A percentile compares a stretch with the other conserved stretches of the same genome.
These are phyloP conservation scores for Colletotrichum spaethianum DNA, from an alignment of 2,329 filamentous ascomycete genomes.

Conservation along the genomic window DNA sequence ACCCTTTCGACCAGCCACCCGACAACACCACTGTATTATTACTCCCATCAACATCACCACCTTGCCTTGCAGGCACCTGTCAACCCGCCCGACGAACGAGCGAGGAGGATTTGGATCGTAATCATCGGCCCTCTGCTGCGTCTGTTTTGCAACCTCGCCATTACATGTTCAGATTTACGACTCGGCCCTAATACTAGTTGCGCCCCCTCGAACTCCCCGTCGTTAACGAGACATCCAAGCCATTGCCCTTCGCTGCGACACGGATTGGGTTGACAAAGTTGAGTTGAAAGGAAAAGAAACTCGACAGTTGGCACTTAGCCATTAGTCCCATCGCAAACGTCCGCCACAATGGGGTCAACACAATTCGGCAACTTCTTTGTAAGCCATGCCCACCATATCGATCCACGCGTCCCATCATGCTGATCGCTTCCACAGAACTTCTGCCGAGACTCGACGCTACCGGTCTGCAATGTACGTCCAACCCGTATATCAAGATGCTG, in stretches of 20 bases:
- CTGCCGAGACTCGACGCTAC: constrained; percentile 86
- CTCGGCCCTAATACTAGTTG: neutral
- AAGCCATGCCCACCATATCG: constrained; percentile 45
- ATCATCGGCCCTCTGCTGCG: neutral
- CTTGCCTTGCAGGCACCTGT: neutral
- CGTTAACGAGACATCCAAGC: neutral
- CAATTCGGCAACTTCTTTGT: constrained; percentile 74
- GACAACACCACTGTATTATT: constrained; percentile 7
- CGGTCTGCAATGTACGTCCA: constrained; percentile 84
- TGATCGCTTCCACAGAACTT: constrained; percentile 71
- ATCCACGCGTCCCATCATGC: constrained; percentile 18
- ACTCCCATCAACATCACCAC: neutral
- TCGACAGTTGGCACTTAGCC: neutral
- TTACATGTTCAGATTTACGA: constrained; percentile 7
- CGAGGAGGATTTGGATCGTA: neutral
- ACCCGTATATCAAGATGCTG: constrained; percentile 3
- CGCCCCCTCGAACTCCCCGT: constrained; percentile 1
- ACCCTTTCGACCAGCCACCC: constrained; percentile 14
- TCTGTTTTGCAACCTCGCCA: neutral
- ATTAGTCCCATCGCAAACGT: constrained; percentile 7
- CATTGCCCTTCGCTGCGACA: constrained; percentile 3
- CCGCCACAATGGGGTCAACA: constrained; percentile 69
- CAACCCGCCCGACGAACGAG: neutral
- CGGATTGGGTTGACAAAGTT: neutral
- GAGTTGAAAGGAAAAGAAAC: neutral